Evolutionary conservation across 2,329 filamentous ascomycete genomes (phyloP), one percentile per base, ranked within the genome.

Genomic region (Alternaria brassicae): DNA sequence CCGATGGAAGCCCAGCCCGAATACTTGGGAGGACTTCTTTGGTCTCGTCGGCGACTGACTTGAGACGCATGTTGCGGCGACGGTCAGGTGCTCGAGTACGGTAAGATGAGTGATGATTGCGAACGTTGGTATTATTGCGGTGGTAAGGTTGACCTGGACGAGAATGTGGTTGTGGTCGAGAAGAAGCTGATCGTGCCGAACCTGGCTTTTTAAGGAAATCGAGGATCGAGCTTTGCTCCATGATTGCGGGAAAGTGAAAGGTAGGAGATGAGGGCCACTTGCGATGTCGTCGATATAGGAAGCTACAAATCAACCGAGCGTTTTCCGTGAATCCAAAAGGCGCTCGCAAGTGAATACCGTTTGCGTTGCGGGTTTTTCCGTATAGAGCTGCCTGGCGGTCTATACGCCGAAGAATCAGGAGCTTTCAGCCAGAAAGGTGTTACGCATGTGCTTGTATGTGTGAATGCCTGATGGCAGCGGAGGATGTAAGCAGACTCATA

Each of bases 11-110:
- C 2, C 62, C 47, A 6, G 54, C 45, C 21, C 73, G 63, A 8
- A 75, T 63, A 3, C 53, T 53, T 12, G 72, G 70, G 3, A 76
- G 64, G 7, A 62, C 59, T 2, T 44, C 48, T 27, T 68, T 68
- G 13, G 73, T 76, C 44, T 75, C 70, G 32, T 64, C 60, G 23
- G 72, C 71, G 12, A 72, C 36, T 19, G 56, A 52, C 34, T 69
- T 68, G 27, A 75, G 69, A 45, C 65, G 53, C 53, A 60, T 61
- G 21, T 71, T 71, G 56, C 69, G 65, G 23, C 65, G 63, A 8
- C 60, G 55, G 21, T 68, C 63, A 17, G 65, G 66, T 21, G 59
- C 65, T 27, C 63, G 67, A 15, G 64, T 21, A 25, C n/a, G 41
- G 15, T 34, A 40, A 17, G 56, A 34, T 13, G 51, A 13, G 21